Evolutionary conservation across 2,329 filamentous ascomycete genomes (phyloP).

Genomic region (Colletotrichum tamarilloi): DNA sequence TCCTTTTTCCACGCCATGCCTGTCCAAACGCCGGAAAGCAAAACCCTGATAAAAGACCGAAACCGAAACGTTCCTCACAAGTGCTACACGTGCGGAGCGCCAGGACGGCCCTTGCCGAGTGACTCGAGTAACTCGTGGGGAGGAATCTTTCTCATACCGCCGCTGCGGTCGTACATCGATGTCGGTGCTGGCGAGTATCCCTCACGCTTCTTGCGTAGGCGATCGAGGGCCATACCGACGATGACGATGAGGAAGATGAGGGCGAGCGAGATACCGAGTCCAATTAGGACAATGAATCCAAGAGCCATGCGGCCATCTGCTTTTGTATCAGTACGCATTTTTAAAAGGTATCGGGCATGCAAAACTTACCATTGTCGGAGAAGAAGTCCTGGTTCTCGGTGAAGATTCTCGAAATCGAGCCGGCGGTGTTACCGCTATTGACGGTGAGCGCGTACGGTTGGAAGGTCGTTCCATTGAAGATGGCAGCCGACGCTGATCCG

Average conservation of each 20-base stretch:
- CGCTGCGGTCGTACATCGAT: slow-evolving; percentile 69
- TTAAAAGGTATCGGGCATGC: slow-evolving; percentile 10
- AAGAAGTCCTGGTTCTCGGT: slow-evolving; percentile 86
- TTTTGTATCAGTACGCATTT: slow-evolving; percentile 37
- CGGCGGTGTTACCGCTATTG: slow-evolving; percentile 70
- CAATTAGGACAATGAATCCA: slow-evolving; percentile 84
- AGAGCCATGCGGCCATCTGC: slow-evolving; percentile 71
- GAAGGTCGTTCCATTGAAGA: slow-evolving; percentile 86
- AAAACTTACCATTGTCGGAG: slow-evolving; percentile 66
- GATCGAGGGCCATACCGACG: slow-evolving; percentile 79
- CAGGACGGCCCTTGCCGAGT: slow-evolving; percentile 59
- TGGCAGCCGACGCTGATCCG: slow-evolving; percentile 84
- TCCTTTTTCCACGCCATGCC: slow-evolving; percentile 37
- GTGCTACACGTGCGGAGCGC: slow-evolving; percentile 62
- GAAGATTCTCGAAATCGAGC: slow-evolving; percentile 85
- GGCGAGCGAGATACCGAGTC: slow-evolving; percentile 80
- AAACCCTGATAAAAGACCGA: slow-evolving; percentile 12
- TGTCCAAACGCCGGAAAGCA: slow-evolving; percentile 51
- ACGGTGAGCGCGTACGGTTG: slow-evolving; percentile 85
- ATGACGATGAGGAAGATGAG: slow-evolving; percentile 83
- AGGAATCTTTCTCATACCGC: slow-evolving; percentile 69
- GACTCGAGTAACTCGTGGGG: slow-evolving; percentile 70
- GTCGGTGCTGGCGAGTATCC: slow-evolving; percentile 84
- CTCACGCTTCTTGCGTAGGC: slow-evolving; percentile 79
- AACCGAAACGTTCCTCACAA: slow-evolving; percentile 23